Conservation (phyloP, 2,329 filamentous ascomycete species). For the Cladosporium halotolerans region DNA sequence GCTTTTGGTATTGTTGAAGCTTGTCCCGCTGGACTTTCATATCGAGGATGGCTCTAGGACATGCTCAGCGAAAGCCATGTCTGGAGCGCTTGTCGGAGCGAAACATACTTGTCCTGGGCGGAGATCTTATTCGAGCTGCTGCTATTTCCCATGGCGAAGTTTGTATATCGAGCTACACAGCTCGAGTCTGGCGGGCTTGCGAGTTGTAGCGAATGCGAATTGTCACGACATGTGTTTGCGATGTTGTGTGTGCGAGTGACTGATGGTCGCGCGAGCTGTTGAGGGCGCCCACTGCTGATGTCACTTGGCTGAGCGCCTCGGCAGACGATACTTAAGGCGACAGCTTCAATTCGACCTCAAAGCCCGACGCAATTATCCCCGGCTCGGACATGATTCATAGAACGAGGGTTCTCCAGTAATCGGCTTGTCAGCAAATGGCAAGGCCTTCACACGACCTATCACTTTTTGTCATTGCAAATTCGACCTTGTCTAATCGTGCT, state of each 20-base stretch:
- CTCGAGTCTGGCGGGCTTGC: neutral
- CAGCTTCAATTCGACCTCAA: too few relatives aligned
- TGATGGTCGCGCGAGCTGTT: neutral
- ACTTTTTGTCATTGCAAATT: too few relatives aligned
- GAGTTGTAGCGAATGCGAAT: too few relatives aligned
- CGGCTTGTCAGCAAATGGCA: too few relatives aligned
- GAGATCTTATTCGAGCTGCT: slow-evolving; percentile 59
- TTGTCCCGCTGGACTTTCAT: slow-evolving; percentile 97
- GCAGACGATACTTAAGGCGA: neutral
- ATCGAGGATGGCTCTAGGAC: slow-evolving; percentile 80
- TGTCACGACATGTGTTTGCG: too few relatives aligned
- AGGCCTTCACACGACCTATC: too few relatives aligned
- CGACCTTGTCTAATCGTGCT: too few relatives aligned
- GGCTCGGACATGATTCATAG: too few relatives aligned
- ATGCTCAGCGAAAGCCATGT: slow-evolving; percentile 13
- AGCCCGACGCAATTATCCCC: too few relatives aligned
- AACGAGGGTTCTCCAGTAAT: too few relatives aligned
- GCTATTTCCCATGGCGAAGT: slow-evolving; percentile 54
- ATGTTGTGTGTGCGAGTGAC: too few relatives aligned
- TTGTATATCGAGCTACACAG: neutral
- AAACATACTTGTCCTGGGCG: slow-evolving; percentile 72
- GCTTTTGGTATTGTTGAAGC: slow-evolving; percentile 90
- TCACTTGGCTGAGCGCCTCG: slow-evolving; percentile 6
- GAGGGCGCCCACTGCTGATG: slow-evolving; percentile 2
- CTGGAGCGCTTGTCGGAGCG: slow-evolving; percentile 6